These are phyloP conservation scores for Dysphania ambrosioides DNA, from an alignment of 148 eudicot genomes.

Conservation along the genomic window DNA sequence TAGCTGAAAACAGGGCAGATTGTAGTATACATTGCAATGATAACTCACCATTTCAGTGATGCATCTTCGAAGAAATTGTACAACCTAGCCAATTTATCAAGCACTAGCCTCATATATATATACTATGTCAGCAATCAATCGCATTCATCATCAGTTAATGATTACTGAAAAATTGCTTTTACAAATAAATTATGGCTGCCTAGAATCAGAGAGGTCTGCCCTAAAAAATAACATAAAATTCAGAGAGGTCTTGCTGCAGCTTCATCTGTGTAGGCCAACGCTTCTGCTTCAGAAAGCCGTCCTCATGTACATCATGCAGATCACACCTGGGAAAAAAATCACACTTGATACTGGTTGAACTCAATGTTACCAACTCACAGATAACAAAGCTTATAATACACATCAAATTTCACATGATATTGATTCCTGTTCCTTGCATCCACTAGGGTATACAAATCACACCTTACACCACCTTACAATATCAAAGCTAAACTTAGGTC, in stretches of 20 bases:
- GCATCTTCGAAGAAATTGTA: neutral
- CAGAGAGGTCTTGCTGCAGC: constrained; percentile 61
- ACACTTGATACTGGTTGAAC: neutral
- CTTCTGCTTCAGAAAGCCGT: constrained; percentile 70
- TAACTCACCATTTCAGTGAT: neutral
- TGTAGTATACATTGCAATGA: neutral
- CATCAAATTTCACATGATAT: neutral
- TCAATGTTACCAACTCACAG: neutral
- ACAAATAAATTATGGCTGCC: neutral
- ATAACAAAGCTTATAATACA: constrained; percentile 12
- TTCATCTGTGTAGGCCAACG: constrained; percentile 59
- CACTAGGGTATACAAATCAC: neutral
- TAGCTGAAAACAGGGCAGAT: neutral
- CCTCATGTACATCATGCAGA: constrained; percentile 47
- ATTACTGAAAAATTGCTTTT: neutral
- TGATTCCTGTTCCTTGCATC: neutral
- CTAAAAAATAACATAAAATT: no score
- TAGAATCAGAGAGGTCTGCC: no score
- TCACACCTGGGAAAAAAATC: constrained; percentile 51
- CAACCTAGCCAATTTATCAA: neutral
- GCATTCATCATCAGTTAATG: neutral
- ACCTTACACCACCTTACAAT: neutral
- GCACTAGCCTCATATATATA: neutral
- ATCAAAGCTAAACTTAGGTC: neutral
- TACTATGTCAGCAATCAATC: neutral